A percentile compares a stretch with the other conserved stretches of the same genome.
Conservation (phyloP, 78 protist genomes). For the Polysphondylium violaceum region DNA sequence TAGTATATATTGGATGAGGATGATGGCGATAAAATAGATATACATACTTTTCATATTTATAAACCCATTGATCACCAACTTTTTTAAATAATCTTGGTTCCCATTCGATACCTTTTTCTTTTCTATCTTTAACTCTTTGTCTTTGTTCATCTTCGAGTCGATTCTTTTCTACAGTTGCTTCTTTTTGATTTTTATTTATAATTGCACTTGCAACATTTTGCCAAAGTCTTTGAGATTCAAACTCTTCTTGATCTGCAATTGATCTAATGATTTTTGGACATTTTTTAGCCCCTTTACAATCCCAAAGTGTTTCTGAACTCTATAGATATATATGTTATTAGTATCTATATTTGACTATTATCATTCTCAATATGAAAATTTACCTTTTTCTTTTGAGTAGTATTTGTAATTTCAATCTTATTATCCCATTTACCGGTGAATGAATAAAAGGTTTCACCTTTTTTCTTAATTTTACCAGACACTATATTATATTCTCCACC, state of each 20-base stretch:
- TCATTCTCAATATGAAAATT: no score
- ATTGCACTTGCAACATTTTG: constrained; percentile 82
- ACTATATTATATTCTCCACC: constrained; percentile 89
- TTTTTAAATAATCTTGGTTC: constrained; percentile 75
- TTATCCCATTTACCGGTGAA: constrained; percentile 83
- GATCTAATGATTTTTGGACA: constrained; percentile 29
- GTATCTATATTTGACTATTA: background rate
- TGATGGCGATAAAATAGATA: background rate
- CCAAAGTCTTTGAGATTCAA: constrained; percentile 85
- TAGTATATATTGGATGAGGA: background rate
- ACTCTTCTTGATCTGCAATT: constrained; percentile 24
- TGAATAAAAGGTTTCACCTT: constrained; percentile 7
- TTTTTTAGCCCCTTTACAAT: constrained; percentile 29
- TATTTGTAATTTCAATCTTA: constrained; percentile 4
- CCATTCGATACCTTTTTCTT: constrained; percentile 55
- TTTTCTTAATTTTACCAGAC: constrained; percentile 80
- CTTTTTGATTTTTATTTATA: constrained; percentile 74
- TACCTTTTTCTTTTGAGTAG: constrained; percentile 15
- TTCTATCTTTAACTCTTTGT: constrained; percentile 34
- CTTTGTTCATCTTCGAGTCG: constrained; percentile 81
- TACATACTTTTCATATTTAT: constrained; percentile 73
- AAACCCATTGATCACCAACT: constrained; percentile 72
- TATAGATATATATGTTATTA: background rate
- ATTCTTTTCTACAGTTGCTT: constrained; percentile 87
- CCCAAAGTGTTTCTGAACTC: constrained; percentile 8